phyloP scores from a whole-genome alignment of 1,284 basidiomycete species.

The Phellopilus nigrolimitatus region DNA sequence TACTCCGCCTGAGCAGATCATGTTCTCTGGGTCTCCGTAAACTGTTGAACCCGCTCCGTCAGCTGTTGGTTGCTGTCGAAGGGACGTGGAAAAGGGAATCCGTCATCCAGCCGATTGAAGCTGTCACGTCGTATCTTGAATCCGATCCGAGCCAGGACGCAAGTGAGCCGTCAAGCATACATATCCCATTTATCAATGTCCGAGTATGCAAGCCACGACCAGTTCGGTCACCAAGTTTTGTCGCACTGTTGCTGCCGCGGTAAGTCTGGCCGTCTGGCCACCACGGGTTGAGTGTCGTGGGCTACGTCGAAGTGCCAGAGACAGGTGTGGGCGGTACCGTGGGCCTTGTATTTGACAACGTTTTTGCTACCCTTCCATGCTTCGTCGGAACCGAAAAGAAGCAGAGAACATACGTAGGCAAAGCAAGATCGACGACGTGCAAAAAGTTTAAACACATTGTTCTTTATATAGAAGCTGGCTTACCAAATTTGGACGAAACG shows the following conservation, averaged over 20 bases:
- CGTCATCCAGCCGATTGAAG: conserved; percentile 37
- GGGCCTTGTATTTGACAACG: no score
- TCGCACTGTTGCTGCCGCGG: conserved; percentile 51
- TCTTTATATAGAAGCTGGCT: background rate
- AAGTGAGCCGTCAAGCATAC: conserved; percentile 46
- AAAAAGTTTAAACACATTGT: no score
- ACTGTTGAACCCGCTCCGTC: conserved; percentile 58
- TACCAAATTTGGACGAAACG: conserved; percentile 6
- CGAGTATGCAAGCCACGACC: conserved; percentile 39
- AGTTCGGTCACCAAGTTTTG: conserved; percentile 53
- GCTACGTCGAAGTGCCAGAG: conserved; percentile 51
- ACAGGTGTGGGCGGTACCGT: no score
- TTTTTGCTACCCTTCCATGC: no score
- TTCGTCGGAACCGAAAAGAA: no score
- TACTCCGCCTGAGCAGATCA: conserved; percentile 54
- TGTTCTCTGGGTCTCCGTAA: conserved; percentile 55
- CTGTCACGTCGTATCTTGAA: conserved; percentile 38
- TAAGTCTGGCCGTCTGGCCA: conserved; percentile 64
- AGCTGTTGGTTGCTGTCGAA: conserved; percentile 65
- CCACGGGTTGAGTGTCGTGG: conserved; percentile 55
- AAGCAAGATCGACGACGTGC: no score
- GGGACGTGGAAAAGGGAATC: conserved; percentile 51
- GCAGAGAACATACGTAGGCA: no score
- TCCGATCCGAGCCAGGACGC: conserved; percentile 56
- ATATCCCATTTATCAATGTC: conserved; percentile 48